phyloP scores from a whole-genome alignment of 495 filamentous ascomycete species.

The Trichoderma reesei region DNA sequence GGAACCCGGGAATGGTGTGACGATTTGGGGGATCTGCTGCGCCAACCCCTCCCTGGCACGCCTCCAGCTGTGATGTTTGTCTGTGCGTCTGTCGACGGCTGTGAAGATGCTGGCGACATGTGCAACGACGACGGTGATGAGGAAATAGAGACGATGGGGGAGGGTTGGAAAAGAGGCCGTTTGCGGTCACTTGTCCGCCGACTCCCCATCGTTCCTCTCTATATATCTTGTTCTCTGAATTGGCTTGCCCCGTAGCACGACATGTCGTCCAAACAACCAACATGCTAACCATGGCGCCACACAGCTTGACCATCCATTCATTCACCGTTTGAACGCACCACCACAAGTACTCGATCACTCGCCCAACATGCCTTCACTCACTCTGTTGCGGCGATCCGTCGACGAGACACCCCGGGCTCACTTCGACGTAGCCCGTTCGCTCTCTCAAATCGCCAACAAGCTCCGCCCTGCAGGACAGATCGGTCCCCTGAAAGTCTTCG shows the following conservation, averaged over 20 bases:
- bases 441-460: slow-evolving; percentile 22
- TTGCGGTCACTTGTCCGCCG: background rate
- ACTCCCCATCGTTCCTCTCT: background rate
- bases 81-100: background rate
- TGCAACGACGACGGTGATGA: background rate
- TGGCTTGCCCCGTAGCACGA: background rate
- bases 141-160: background rate
- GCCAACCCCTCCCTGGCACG: slow-evolving; percentile 1
- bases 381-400: background rate
- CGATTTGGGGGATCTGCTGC: background rate
- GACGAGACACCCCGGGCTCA: slow-evolving; percentile 3
- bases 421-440: background rate
- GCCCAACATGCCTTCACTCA: slow-evolving; percentile 23
- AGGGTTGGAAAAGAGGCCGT: background rate
- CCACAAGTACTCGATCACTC: slow-evolving; percentile 19
- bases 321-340: slow-evolving; percentile 15
- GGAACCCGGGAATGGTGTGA: background rate
- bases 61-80: background rate
- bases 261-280: background rate
- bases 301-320: slow-evolving; percentile 6
- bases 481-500: slow-evolving; percentile 24
- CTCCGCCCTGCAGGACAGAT: background rate
- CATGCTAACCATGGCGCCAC: slow-evolving; percentile 3
- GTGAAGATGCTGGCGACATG: background rate
- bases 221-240: background rate